These are phyloP conservation scores for Picochlorum sp. DNA, from an alignment of 139 green algal species.

Conservation along the genomic window DNA sequence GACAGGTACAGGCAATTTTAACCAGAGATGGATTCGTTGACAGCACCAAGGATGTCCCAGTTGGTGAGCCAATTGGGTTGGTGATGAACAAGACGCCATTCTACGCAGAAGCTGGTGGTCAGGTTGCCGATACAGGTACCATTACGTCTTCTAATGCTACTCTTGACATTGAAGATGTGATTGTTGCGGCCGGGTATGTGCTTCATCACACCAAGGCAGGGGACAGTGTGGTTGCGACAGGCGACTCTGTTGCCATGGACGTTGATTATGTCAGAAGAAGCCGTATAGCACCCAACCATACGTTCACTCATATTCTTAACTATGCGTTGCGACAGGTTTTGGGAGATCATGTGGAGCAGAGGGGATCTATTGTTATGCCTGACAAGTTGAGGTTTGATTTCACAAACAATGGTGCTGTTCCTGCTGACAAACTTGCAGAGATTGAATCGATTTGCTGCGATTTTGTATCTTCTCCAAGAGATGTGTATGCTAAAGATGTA, in stretches of 20 bases:
- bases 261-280: slow-evolving; percentile 77
- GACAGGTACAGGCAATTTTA: slow-evolving; percentile 70
- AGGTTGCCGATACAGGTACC: slow-evolving; percentile 70
- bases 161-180: slow-evolving; percentile 32
- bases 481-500: slow-evolving; percentile 77
- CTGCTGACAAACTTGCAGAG: slow-evolving; percentile 19
- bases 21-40: slow-evolving; percentile 66
- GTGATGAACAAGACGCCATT: slow-evolving; percentile 83
- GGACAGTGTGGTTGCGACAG: slow-evolving; percentile 41
- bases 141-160: slow-evolving; percentile 20
- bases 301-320: slow-evolving; percentile 97
- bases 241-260: slow-evolving; percentile 47
- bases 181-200: slow-evolving; percentile 89
- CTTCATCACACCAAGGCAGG: slow-evolving; percentile 54
- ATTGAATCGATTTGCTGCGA: slow-evolving; percentile 63
- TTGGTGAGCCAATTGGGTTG: slow-evolving; percentile 61
- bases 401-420: slow-evolving; percentile 65
- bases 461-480: slow-evolving; percentile 30
- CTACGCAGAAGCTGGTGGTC: slow-evolving; percentile 88
- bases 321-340: slow-evolving; percentile 72
- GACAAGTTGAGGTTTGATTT: slow-evolving; percentile 98
- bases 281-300: slow-evolving; percentile 93
- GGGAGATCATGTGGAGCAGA: slow-evolving; percentile 92
- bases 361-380: slow-evolving; percentile 86
- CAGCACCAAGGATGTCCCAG: slow-evolving; percentile 25